Evolutionary conservation across 768 basidiomycete species (phyloP).

Genomic region (Ramaria sp.): DNA sequence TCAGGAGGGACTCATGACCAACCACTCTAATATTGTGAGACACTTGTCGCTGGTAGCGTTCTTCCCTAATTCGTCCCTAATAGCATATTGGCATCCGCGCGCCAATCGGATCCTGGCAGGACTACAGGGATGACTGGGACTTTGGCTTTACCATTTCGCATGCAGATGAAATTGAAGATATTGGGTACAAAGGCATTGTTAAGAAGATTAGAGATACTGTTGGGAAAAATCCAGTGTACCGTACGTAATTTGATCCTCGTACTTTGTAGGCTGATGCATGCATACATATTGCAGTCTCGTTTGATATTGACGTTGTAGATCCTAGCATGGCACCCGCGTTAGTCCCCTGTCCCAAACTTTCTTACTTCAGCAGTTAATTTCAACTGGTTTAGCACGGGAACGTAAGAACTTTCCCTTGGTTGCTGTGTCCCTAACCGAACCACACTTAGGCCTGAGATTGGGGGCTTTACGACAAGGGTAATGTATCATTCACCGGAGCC

Average conservation of each 20-base stretch:
- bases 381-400: constrained; percentile 40
- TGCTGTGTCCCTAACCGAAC: constrained; percentile 6
- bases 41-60: not conserved
- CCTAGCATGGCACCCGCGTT: constrained; percentile 16
- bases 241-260: constrained; percentile 38
- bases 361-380: not conserved
- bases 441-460: constrained; percentile 22
- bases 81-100: constrained; percentile 24
- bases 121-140: constrained; percentile 21
- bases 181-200: constrained; percentile 22
- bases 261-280: constrained; percentile 31
- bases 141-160: constrained; percentile 16
- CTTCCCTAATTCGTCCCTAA: not conserved
- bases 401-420: constrained; percentile 16
- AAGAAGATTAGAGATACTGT: constrained; percentile 22
- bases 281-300: constrained; percentile 8
- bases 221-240: constrained; percentile 24
- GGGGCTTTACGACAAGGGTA: constrained; percentile 21
- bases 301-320: constrained; percentile 19
- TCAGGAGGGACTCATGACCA: constrained; percentile 22
- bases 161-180: constrained; percentile 23
- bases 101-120: constrained; percentile 18
- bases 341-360: not conserved
- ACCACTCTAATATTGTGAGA: constrained; percentile 21
- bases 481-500: not conserved